phyloP scores from a whole-genome alignment of 768 basidiomycete species.

The Macrolepiota albuminosa region DNA sequence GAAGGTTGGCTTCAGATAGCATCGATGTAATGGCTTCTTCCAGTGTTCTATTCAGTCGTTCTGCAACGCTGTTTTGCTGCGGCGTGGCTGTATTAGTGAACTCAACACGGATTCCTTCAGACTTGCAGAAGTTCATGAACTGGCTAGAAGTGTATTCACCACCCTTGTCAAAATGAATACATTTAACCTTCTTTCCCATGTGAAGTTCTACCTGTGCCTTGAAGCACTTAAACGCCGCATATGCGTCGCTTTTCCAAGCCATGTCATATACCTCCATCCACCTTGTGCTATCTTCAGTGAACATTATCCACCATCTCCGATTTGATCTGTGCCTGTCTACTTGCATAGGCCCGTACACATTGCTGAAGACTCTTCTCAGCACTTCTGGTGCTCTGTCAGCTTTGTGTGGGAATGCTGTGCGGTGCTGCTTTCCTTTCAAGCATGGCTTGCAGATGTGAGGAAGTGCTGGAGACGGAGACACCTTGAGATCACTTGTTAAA shows the following conservation, averaged over 20 bases:
- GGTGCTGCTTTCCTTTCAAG: too few relatives aligned
- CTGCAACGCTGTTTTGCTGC: conserved; percentile 39
- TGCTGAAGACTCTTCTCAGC: neutral
- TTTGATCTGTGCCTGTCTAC: neutral
- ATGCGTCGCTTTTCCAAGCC: neutral
- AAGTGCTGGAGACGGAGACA: too few relatives aligned
- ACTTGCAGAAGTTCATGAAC: neutral
- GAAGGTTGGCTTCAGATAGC: conserved; percentile 2
- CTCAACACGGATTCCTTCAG: neutral
- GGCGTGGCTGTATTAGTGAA: neutral
- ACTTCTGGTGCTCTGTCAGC: neutral
- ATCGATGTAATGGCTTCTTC: conserved; percentile 19
- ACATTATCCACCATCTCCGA: neutral
- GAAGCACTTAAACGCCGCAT: neutral
- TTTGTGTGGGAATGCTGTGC: too few relatives aligned
- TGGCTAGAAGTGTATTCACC: neutral
- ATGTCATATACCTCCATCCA: neutral
- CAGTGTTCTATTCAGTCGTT: conserved; percentile 33
- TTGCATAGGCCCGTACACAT: neutral
- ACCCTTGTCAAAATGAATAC: neutral
- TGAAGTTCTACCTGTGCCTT: neutral
- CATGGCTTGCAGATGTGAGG: too few relatives aligned
- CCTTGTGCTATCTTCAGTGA: neutral
- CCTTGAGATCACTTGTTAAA: too few relatives aligned
- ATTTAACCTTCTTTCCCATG: neutral